Conservation (phyloP, 805 yeast genomes). For the Kuraishia capsulata region DNA sequence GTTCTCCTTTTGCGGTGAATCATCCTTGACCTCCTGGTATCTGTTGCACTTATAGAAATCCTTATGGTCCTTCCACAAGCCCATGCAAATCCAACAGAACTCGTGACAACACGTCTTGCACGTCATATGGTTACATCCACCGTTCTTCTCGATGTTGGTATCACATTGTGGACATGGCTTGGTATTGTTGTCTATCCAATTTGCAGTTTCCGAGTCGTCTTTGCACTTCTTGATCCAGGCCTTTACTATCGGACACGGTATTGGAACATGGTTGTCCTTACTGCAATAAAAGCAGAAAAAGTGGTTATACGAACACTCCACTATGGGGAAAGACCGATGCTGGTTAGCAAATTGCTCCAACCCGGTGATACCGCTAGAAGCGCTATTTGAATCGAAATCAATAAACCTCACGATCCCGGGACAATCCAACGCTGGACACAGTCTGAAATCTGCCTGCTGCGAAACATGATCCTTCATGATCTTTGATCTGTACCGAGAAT, state of each 20-base stretch:
- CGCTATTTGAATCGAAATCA: slow-evolving; percentile 19
- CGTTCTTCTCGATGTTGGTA: slow-evolving; percentile 79
- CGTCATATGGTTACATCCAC: slow-evolving; percentile 96
- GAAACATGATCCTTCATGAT: slow-evolving; percentile 43
- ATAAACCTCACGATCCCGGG: slow-evolving; percentile 36
- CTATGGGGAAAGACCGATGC: slow-evolving; percentile 45
- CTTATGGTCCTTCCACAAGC: slow-evolving; percentile 67
- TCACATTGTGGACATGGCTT: slow-evolving; percentile 80
- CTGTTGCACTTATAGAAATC: slow-evolving; percentile 60
- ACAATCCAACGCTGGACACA: slow-evolving; percentile 89
- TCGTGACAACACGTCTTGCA: slow-evolving; percentile 71
- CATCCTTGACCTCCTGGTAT: slow-evolving; percentile 35
- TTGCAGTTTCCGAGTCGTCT: slow-evolving; percentile 81
- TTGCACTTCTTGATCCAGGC: slow-evolving; percentile 72
- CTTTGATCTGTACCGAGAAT: slow-evolving; percentile 30
- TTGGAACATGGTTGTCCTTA: slow-evolving; percentile 71
- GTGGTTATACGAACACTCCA: slow-evolving; percentile 56
- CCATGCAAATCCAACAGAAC: slow-evolving; percentile 91
- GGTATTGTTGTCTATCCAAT: slow-evolving; percentile 83
- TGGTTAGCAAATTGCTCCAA: slow-evolving; percentile 15
- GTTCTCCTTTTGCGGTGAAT: slow-evolving; percentile 27
- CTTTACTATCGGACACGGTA: slow-evolving; percentile 63
- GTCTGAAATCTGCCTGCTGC: slow-evolving; percentile 40
- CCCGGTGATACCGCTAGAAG: slow-evolving; percentile 10
- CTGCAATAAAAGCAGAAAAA: slow-evolving; percentile 74